These are phyloP conservation scores for Naematelia encephala DNA, from an alignment of 768 basidiomycete genomes.

Conservation along the genomic window DNA sequence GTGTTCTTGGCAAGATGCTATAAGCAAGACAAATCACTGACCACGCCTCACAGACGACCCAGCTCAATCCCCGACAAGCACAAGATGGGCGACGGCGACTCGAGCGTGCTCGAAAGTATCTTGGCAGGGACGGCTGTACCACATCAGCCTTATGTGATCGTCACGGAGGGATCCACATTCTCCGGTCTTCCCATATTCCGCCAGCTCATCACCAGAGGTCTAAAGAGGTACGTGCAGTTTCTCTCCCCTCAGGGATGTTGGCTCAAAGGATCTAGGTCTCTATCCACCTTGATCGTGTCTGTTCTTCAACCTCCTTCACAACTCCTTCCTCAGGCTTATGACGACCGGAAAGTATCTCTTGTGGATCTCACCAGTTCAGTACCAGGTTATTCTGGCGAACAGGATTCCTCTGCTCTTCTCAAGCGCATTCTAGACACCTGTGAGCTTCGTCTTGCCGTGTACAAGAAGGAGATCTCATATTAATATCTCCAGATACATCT, in stretches of 20 bases:
- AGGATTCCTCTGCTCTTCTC: slow-evolving; percentile 4
- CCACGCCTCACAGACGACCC: too few species aligned
- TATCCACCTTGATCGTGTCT: slow-evolving; percentile 17
- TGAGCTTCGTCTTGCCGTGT: slow-evolving; percentile 6
- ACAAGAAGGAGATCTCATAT: too few species aligned
- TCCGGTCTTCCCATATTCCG: slow-evolving; percentile 38
- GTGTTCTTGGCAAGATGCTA: not conserved
- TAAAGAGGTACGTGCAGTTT: slow-evolving; percentile 22
- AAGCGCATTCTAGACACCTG: slow-evolving; percentile 17
- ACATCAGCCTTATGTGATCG: slow-evolving; percentile 44
- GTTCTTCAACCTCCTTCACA: slow-evolving; percentile 25
- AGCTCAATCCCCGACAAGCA: too few species aligned
- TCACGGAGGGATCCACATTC: slow-evolving; percentile 35
- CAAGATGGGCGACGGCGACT: not conserved
- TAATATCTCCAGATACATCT: too few species aligned
- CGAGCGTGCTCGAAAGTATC: slow-evolving; percentile 28
- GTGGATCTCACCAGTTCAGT: slow-evolving; percentile 34
- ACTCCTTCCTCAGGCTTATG: slow-evolving; percentile 12
- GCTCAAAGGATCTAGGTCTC: not conserved
- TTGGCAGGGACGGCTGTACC: slow-evolving; percentile 38
- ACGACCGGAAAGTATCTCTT: slow-evolving; percentile 7
- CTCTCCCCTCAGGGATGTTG: not conserved
- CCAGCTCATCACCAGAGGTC: slow-evolving; percentile 30
- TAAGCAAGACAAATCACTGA: too few species aligned
- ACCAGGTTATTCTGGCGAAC: slow-evolving; percentile 18